Percentiles rank a stretch among this genome's conserved stretches.
Evolutionary conservation across 176 grass and related monocot genomes (phyloP).

Genomic region (Carex pumila): DNA sequence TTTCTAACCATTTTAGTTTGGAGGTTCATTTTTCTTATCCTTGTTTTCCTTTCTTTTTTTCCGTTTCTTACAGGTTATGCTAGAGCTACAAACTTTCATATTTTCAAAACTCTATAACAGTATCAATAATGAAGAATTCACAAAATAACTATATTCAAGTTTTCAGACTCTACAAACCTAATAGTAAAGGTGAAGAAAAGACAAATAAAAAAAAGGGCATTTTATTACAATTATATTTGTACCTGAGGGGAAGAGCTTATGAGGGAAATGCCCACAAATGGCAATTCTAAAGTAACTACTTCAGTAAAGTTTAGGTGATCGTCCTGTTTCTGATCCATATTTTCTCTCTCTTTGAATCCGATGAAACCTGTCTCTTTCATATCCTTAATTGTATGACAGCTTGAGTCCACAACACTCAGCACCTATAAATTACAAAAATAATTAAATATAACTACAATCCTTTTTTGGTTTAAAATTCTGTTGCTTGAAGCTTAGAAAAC

Average conservation of each 20-base stretch:
- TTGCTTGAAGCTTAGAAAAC: not conserved
- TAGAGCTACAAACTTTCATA: not conserved
- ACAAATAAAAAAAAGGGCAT: slow-evolving; percentile 2
- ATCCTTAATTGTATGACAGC: slow-evolving; percentile 61
- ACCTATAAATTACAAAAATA: slow-evolving; percentile 52
- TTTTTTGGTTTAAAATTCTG: not conserved
- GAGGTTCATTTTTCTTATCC: not conserved
- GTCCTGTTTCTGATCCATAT: slow-evolving; percentile 69
- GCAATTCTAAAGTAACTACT: slow-evolving; percentile 65
- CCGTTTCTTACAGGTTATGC: not conserved
- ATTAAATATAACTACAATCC: slow-evolving; percentile 23
- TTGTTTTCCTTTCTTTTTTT: not conserved
- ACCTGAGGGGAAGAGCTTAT: slow-evolving; percentile 94
- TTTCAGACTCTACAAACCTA: not conserved
- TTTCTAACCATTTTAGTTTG: not conserved
- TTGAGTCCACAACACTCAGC: slow-evolving; percentile 81
- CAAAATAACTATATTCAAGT: not conserved
- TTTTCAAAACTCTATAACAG: not conserved
- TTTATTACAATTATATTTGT: slow-evolving; percentile 8
- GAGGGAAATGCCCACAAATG: slow-evolving; percentile 81
- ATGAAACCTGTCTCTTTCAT: slow-evolving; percentile 52
- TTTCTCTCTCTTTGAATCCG: slow-evolving; percentile 60
- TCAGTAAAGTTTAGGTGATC: slow-evolving; percentile 53
- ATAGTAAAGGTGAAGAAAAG: not conserved
- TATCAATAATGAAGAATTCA: not conserved